Base-by-base conservation (phyloP, 306 rosid genomes). In the Prunus persica region DNA sequence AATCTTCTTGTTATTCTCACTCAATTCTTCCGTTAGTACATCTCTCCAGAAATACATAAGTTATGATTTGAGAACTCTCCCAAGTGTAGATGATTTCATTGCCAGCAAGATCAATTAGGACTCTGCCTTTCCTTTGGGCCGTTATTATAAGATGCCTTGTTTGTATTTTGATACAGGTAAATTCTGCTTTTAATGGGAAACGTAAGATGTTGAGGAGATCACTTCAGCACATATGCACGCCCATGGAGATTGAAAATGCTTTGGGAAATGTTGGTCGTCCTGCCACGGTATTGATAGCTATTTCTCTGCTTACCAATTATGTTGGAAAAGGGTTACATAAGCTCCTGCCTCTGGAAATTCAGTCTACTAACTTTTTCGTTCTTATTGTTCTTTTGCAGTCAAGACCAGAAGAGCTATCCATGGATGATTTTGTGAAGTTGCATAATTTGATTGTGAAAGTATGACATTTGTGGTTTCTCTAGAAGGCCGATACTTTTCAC, bases 111-210 rank as follows among this genome's bases (percentile, higher is more conserved):
- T 30, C 5, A 70, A 19, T 2, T 10, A n/a, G 24, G 46, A 19
- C 62, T 6, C 22, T 12, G 50, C 28, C 41, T 47, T 20, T 61
- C 43, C 43, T 63, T 16, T 27, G 19, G 20, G 49, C 49, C 12
- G 20, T 57, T 50, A 43, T 63, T 38, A 64, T 43, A 58, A 25
- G 61, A 30, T 4, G 27, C 38, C 56, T 50, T 25, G 41, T 32
- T 80, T 78, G 58, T 62, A 14, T 46, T 61, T 56, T 38, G 43
- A 80, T 66, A 19, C 38, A 94, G 98, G 92, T 90, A 64, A 86
- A 89, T 78, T 94, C 98, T 25, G 98, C 93, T 27, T 94, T 94
- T 83, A 92, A 94, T 30, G 97, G 89, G 74, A 94, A 94, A 82
- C 91, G 97, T 15, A 94, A 94, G 81, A 92, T 94, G 98, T 67